Evolutionary conservation across 2,329 filamentous ascomycete species (phyloP), one percentile per base, ranked within the genome.

Genomic region (Alternaria gaisen): DNA sequence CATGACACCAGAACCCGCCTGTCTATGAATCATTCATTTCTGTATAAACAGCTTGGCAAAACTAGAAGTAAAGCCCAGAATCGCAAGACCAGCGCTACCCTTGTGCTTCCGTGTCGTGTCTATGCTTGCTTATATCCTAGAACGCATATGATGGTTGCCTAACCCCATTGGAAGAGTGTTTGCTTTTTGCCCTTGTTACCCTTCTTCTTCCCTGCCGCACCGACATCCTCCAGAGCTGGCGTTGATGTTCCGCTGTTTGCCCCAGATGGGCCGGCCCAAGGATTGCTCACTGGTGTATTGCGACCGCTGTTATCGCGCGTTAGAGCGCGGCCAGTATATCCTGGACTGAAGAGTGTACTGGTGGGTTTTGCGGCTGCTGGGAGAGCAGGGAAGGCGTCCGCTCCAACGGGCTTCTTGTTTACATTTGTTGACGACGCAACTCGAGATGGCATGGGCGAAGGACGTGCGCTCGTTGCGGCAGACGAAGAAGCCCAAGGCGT

Each of bases 341-440:
- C 83, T 4, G 83, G 83, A 32, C 77, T 82, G 73, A 84, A 84
- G 36, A 83, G 79, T 10, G 85, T 83, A 34, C 83, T 85, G 41
- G 84, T 86, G 4, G 87, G 87, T 70, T 89, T 97, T 0, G 91
- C 86, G 1, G 93, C 93, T 0, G 88, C 84, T 0, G 94, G 94
- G 1, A 97, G 84, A 1, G 93, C 90, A 0, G 94, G 94, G 79
- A 97, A 97, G 0, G 89, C 88, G 64, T 94, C 90, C 53, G 65
- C 63, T 26, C 65, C 43, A 59, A 60, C 63, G 22, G 54, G 56
- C 60, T 77, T 51, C 69, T 67, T 75, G 38, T 61, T 70, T 56
- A 72, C 50, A n/a, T 66, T 66, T 28, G 65, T 67, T 48, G 74
- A 73, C 53, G 76, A 75, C 22, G 65, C 61, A 30, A 72, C 63